Evolutionary conservation across 148 eudicot species (phyloP).

Genomic region (Mesembryanthemum crystallinum): DNA sequence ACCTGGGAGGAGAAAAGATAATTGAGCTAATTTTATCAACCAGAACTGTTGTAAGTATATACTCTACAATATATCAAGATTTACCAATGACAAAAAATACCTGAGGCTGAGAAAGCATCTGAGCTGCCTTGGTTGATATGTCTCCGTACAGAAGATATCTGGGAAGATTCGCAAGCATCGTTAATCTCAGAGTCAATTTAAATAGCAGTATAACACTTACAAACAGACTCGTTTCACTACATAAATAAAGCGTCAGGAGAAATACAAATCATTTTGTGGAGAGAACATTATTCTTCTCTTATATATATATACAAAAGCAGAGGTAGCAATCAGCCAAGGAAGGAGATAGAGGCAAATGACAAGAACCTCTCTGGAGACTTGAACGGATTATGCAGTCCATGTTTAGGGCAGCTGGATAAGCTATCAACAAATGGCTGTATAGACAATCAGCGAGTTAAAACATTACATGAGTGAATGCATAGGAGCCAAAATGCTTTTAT

Average conservation of each 20-base stretch:
- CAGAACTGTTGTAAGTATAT: not conserved
- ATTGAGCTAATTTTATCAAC: not conserved
- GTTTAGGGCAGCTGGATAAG: slow-evolving; percentile 89
- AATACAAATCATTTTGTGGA: not conserved
- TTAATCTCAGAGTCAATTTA: not conserved
- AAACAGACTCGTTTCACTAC: not conserved
- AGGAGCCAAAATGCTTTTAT: not conserved
- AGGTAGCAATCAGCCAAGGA: not conserved
- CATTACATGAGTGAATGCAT: not conserved
- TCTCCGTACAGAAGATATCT: slow-evolving; percentile 94
- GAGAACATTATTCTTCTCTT: slow-evolving; percentile 7
- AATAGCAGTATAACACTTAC: not conserved
- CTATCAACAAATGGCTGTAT: slow-evolving; percentile 96
- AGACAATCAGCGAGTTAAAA: slow-evolving; percentile 17
- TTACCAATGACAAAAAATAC: slow-evolving; percentile 33
- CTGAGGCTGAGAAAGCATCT: slow-evolving; percentile 78
- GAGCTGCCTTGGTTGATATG: slow-evolving; percentile 81
- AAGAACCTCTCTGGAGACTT: slow-evolving; percentile 88
- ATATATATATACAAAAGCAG: not conserved
- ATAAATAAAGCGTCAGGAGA: not conserved
- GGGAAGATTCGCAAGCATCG: slow-evolving; percentile 16
- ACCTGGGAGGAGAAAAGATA: slow-evolving; percentile 39
- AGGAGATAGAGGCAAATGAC: slow-evolving; percentile 8
- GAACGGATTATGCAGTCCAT: slow-evolving; percentile 95
- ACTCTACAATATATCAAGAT: not conserved